Percentiles rank a stretch among this genome's conserved stretches.
Conservation (phyloP, 2,329 filamentous ascomycete genomes). For the Zalaria obscura region DNA sequence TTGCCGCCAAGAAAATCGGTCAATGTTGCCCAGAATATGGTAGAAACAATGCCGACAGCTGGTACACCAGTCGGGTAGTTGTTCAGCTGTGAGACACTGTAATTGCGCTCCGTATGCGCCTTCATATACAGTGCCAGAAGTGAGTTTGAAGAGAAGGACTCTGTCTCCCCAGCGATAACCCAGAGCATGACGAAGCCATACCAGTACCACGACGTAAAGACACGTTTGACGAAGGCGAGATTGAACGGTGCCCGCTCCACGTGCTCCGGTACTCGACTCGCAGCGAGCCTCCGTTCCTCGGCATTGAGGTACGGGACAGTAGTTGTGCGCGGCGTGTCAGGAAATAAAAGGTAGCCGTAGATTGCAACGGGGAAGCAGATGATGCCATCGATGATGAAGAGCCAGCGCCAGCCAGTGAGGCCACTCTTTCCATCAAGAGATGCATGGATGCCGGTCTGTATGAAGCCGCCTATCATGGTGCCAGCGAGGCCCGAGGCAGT, state of each 20-base stretch:
- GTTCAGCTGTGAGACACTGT: conserved; percentile 36
- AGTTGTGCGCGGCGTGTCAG: conserved; percentile 24
- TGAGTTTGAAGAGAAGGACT: conserved; percentile 54
- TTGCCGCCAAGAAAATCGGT: conserved; percentile 52
- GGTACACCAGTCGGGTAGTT: conserved; percentile 40
- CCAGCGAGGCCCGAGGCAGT: conserved; percentile 38
- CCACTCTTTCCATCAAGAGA: conserved; percentile 31
- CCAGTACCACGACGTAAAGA: conserved; percentile 48
- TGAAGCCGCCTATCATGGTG: conserved; percentile 37
- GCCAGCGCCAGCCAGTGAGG: conserved; percentile 40
- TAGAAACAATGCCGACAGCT: conserved; percentile 38
- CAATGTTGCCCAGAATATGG: conserved; percentile 54
- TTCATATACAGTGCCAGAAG: conserved; percentile 40
- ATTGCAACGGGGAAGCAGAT: conserved; percentile 39
- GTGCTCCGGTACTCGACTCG: conserved; percentile 29
- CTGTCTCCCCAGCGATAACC: conserved; percentile 57
- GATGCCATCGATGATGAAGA: conserved; percentile 42
- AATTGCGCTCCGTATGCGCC: conserved; percentile 26
- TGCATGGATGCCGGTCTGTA: conserved; percentile 14
- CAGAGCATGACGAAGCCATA: conserved; percentile 54
- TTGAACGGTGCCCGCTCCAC: conserved; percentile 31
- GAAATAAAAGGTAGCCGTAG: conserved; percentile 40
- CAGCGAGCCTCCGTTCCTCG: conserved; percentile 27
- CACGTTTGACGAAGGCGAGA: conserved; percentile 36
- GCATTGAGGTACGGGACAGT: conserved; percentile 32